Conservation (phyloP, 2,329 filamentous ascomycete genomes). For the Anisogramma anomala region DNA sequence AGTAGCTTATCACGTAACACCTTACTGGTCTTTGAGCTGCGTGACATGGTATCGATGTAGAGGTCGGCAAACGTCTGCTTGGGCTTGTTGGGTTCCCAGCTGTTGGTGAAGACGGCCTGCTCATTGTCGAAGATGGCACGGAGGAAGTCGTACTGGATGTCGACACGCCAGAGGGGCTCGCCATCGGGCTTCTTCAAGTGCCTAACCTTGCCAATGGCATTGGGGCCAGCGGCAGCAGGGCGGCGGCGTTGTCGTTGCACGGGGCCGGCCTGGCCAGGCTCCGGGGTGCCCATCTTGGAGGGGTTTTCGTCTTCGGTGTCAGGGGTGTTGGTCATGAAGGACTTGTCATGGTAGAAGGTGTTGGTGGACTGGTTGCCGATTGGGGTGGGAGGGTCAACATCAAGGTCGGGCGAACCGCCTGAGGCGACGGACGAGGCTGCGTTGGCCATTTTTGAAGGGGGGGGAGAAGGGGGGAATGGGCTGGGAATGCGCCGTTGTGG, state of each 20-base stretch:
- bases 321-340: slow-evolving; percentile 34
- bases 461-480: too few relatives aligned
- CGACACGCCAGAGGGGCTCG: slow-evolving; percentile 73
- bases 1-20: slow-evolving; percentile 93
- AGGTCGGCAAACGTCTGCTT: slow-evolving; percentile 84
- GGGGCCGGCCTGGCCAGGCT: slow-evolving; percentile 27
- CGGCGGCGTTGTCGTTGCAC: slow-evolving; percentile 19
- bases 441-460: too few relatives aligned
- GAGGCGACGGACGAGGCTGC: too few relatives aligned
- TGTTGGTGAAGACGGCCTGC: slow-evolving; percentile 72
- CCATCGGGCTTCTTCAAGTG: slow-evolving; percentile 85
- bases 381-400: too few relatives aligned
- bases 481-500: too few relatives aligned
- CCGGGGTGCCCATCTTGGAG: slow-evolving; percentile 30
- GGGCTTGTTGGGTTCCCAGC: slow-evolving; percentile 56
- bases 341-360: slow-evolving; percentile 26
- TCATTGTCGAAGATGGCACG: slow-evolving; percentile 69
- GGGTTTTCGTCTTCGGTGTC: slow-evolving; percentile 40
- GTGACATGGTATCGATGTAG: slow-evolving; percentile 96
- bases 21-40: slow-evolving; percentile 98
- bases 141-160: slow-evolving; percentile 83
- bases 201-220: slow-evolving; percentile 54
- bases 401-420: too few relatives aligned
- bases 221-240: slow-evolving; percentile 23
- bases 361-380: too few relatives aligned